Percentiles rank a stretch among this genome's conserved stretches.
These are phyloP conservation scores for Cordyceps javanica DNA, from an alignment of 2,329 filamentous ascomycete species.

Conservation along the genomic window DNA sequence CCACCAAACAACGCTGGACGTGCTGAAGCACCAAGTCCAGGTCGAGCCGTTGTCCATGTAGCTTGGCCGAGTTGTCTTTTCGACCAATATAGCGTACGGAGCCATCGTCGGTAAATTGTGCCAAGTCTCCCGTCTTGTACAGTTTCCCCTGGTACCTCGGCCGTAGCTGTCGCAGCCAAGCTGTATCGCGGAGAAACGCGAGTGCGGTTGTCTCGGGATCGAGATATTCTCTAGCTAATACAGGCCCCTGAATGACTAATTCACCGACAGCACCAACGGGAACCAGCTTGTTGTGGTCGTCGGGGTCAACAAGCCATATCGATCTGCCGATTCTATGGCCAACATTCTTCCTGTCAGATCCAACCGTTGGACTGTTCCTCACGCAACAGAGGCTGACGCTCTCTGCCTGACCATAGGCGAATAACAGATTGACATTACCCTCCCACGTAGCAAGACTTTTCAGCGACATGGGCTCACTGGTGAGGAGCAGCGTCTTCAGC, in stretches of 20 bases:
- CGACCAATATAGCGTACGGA: conserved; percentile 39
- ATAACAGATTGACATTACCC: background rate
- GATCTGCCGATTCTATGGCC: conserved; percentile 2
- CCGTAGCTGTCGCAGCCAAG: background rate
- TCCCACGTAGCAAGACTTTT: background rate
- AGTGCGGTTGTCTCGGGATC: conserved; percentile 15
- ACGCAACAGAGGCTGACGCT: background rate
- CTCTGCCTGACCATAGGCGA: conserved; percentile 1
- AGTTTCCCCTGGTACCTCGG: conserved; percentile 18
- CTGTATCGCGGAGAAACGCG: conserved; percentile 16
- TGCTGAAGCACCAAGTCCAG: conserved; percentile 22
- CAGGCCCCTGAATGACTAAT: conserved; percentile 16
- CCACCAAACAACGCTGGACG: background rate
- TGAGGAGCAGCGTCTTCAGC: background rate
- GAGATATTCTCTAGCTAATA: conserved; percentile 15
- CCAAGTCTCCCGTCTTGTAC: conserved; percentile 44
- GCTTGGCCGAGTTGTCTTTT: conserved; percentile 49
- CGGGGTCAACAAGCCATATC: conserved; percentile 7
- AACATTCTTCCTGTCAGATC: conserved; percentile 2
- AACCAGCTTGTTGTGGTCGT: conserved; percentile 9
- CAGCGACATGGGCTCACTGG: background rate
- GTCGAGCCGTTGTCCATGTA: conserved; percentile 48
- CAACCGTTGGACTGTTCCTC: background rate
- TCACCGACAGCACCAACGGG: conserved; percentile 17
- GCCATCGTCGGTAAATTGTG: conserved; percentile 27